Conservation (phyloP, 768 basidiomycete species). For the Obba rivulosa region DNA sequence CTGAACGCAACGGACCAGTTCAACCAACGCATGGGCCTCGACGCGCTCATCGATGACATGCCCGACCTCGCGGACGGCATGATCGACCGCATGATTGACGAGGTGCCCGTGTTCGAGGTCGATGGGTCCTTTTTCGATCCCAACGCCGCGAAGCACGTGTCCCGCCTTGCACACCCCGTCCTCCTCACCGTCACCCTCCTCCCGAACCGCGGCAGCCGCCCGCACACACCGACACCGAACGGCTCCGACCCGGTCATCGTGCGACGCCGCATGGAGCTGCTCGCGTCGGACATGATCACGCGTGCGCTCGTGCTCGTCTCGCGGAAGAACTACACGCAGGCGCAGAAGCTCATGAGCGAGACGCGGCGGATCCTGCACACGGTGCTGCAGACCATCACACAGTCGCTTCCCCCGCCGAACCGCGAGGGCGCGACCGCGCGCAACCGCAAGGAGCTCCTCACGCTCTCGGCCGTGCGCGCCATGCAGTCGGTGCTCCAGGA, state of each 20-base stretch:
- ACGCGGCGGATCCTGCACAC: slow-evolving; percentile 91
- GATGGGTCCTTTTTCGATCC: slow-evolving; percentile 96
- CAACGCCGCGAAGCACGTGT: slow-evolving; percentile 72
- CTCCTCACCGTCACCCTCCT: slow-evolving; percentile 91
- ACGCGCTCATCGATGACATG: slow-evolving; percentile 68
- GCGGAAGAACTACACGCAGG: slow-evolving; percentile 84
- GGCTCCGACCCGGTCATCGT: slow-evolving; percentile 84
- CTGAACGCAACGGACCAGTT: slow-evolving; percentile 87
- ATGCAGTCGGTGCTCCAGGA: slow-evolving; percentile 85
- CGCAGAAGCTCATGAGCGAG: slow-evolving; percentile 84
- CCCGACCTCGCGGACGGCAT: slow-evolving; percentile 80
- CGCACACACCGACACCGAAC: slow-evolving; percentile 39
- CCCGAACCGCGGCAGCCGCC: slow-evolving; percentile 37
- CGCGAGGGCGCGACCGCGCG: slow-evolving; percentile 42
- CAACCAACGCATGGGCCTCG: slow-evolving; percentile 81
- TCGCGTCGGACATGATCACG: slow-evolving; percentile 97
- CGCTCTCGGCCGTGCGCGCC: slow-evolving; percentile 67
- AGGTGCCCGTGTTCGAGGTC: slow-evolving; percentile 93
- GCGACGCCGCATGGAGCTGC: slow-evolving; percentile 91
- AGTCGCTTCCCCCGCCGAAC: slow-evolving; percentile 58
- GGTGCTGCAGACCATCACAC: slow-evolving; percentile 79
- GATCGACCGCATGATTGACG: slow-evolving; percentile 97
- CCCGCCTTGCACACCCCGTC: slow-evolving; percentile 87
- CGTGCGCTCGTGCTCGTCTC: slow-evolving; percentile 89
- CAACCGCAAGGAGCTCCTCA: slow-evolving; percentile 75